Base-by-base conservation (phyloP, 2,329 filamentous ascomycete species). In the Fusarium lyarnte region DNA sequence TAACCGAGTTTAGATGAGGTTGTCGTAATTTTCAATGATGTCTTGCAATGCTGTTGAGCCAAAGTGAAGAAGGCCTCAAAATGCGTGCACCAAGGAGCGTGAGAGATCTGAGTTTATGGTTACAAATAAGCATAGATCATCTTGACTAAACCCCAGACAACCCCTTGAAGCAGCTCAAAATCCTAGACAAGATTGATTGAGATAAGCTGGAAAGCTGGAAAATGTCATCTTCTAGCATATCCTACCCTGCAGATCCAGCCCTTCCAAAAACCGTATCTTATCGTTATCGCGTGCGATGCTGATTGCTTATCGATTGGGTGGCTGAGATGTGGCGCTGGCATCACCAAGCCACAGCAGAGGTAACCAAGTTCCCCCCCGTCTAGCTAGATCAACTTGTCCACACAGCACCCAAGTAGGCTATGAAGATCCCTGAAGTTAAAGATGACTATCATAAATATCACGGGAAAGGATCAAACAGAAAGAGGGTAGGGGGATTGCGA, bases 401-500 rank as follows among this genome's bases (percentile, higher is more conserved):
- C 5, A 7, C 8, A 4, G 23, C 11, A 49, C 21, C 4, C 4
- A 33, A 23, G 7, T 16, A 17, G 21, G 3, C n/a, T 5, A 8
- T 13, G 29, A 29, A 11, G 27, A 13, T 11, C 6, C 17, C 27
- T 33, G 13, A 49, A 23, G 21, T 7, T 8, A 7, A 11, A 1
- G 6, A 33, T 12, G 0, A 17, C 3, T 31, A 13, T 4, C 5
- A n/a, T 23, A 11, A 17, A 3, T 17, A 3, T 23, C 2, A 6
- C 9, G 2, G 5, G 31, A 13, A 4, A 6, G 8, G 7, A 13
- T 1, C 3, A 0, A 23, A 33, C 7, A 8, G 21, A 2, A 23
- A 49, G 3, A 49, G 8, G 2, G 8, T 13, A 31, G 8, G 13
- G 3, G 5, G 6, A 0, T 4, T 13, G 10, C 8, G 19, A 5